Base-by-base conservation (phyloP, 1,284 basidiomycete genomes). In the Cryptococcus amylolentus region DNA sequence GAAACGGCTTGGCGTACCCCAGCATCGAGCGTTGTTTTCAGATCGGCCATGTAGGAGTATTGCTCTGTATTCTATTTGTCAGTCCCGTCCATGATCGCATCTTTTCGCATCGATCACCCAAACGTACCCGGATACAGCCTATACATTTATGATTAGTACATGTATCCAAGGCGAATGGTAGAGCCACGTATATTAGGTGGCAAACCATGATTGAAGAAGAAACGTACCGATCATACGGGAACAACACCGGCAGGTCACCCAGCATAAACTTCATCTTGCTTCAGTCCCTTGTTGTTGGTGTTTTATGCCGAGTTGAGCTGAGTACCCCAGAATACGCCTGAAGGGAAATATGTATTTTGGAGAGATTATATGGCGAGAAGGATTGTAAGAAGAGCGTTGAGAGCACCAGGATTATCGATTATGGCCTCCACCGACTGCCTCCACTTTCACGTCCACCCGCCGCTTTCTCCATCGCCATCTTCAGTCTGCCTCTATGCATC, bases 1-100 rank as follows among this genome's bases (percentile, higher is more conserved):
- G n/a, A 57, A 57, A 69, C 12, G 23, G n/a, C 10, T 5, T 13
- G 23, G 61, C 78, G 57, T 50, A 79, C 80, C 58, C 88, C 86
- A 37, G 93, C 93, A 78, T 98, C 96, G 23, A 98, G 84, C 5
- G 95, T 95, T 68, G 91, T 83, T 77, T 98, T 98, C 66, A 98
- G 83, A 78, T 98, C 95, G 77, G 91, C 93, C 93, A 98, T 98
- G 74, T 98, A 98, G 42, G 91, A 87, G 85, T 94, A 98, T 84
- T 98, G 95, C 73, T 98, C 95, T 88, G 73, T 35, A 35, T 35
- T 10, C 31, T 35, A 35, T 35, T 35, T 10, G 31, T 35, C 31
- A 35, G 31, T 23, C 23, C 23, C 23, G 23, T 39, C 64, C 26
- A 63, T 51, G 27, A 12, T 16, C 20, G 14, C 35, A 8, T 6